These are phyloP conservation scores for Calonectria ilicicola DNA, from an alignment of 2,329 filamentous ascomycete genomes.

Conservation along the genomic window DNA sequence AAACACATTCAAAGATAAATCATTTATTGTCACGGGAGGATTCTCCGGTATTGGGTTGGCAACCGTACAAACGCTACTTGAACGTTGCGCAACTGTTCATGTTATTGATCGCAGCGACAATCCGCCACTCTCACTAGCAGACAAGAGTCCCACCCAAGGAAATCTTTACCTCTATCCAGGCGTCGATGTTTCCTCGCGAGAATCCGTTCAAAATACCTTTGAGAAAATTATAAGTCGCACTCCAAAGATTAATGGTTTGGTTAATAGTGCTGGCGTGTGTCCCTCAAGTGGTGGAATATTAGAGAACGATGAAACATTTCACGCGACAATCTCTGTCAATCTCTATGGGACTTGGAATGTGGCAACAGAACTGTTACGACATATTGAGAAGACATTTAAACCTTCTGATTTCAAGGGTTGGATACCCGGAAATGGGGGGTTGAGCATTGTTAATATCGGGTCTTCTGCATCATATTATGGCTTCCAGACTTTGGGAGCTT, in stretches of 20 bases:
- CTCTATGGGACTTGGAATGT: conserved; percentile 9
- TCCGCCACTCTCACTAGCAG: not conserved
- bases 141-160: too few species aligned
- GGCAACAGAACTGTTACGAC: not conserved
- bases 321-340: not conserved
- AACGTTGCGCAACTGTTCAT: not conserved
- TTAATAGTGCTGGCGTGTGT: not conserved
- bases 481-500: not conserved
- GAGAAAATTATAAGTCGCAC: not conserved
- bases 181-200: not conserved
- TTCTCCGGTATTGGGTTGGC: not conserved
- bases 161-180: not conserved
- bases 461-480: not conserved
- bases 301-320: not conserved
- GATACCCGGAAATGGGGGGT: not conserved
- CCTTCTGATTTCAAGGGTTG: not conserved
- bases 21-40: not conserved
- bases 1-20: too few species aligned
- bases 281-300: not conserved
- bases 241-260: not conserved
- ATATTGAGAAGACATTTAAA: not conserved
- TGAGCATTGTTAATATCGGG: conserved; percentile 5
- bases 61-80: not conserved
- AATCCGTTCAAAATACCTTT: not conserved
- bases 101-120: not conserved